These are phyloP conservation scores for Selaginella tamariscina DNA, from an alignment of 75 land plant species.

Conservation along the genomic window DNA sequence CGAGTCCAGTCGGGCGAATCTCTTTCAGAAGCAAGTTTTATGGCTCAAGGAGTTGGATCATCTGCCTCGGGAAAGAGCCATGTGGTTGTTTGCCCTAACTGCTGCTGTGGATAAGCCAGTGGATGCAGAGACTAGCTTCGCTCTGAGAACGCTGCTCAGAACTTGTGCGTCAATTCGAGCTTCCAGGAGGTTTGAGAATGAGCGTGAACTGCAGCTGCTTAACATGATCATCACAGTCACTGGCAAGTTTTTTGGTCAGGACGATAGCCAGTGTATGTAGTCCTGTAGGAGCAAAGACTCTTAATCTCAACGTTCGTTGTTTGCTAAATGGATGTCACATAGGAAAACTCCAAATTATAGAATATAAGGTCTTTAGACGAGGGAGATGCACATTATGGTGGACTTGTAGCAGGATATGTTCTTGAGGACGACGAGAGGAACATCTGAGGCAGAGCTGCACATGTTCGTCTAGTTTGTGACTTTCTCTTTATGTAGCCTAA, in stretches of 20 bases:
- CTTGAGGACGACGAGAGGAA: no score
- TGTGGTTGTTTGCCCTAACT: conserved; percentile 81
- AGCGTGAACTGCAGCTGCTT: conserved; percentile 73
- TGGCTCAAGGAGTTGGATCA: conserved; percentile 31
- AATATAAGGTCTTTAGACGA: no score
- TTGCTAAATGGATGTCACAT: no score
- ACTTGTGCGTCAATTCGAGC: conserved; percentile 9
- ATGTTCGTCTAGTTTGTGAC: no score
- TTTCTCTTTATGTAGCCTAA: no score
- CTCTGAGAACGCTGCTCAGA: conserved; percentile 57
- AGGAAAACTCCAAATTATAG: no score
- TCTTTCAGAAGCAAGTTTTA: conserved; percentile 39
- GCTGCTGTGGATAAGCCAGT: conserved; percentile 61
- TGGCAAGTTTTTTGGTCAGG: not conserved
- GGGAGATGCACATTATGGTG: no score
- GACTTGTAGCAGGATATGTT: no score
- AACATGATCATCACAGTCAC: conserved; percentile 46
- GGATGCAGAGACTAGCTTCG: conserved; percentile 67
- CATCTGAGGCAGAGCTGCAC: no score
- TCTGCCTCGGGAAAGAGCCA: conserved; percentile 35
- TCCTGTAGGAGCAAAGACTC: no score
- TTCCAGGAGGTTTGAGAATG: conserved; percentile 24
- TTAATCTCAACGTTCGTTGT: no score
- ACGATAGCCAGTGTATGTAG: not conserved
- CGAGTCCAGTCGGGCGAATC: conserved; percentile 45